These are phyloP conservation scores for Nelumbo lutea DNA, from an alignment of 164 flowering plant genomes.

Conservation along the genomic window DNA sequence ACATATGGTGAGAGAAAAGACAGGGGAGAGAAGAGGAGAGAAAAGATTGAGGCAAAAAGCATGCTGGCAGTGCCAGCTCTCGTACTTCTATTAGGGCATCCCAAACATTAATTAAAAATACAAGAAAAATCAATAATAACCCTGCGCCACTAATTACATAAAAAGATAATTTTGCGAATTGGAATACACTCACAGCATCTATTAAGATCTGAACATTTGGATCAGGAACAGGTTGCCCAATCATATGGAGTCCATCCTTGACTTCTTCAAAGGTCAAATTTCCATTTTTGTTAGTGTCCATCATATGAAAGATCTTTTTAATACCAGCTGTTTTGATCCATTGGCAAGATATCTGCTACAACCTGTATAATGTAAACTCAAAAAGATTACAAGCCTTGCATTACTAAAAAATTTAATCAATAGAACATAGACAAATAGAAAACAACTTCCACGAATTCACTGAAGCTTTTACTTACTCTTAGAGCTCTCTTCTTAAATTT, in stretches of 20 bases:
- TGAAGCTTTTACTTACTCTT: conserved; percentile 42
- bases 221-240: conserved; percentile 59
- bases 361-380: conserved; percentile 28
- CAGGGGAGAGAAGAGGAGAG: too few relatives aligned
- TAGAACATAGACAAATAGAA: background rate
- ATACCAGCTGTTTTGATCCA: conserved; percentile 53
- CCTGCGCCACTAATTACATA: too few relatives aligned
- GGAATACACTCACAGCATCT: conserved; percentile 57
- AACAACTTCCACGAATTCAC: background rate
- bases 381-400: background rate
- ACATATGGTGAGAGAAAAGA: too few relatives aligned
- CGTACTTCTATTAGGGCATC: too few relatives aligned
- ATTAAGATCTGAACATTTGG: conserved; percentile 59
- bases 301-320: conserved; percentile 51
- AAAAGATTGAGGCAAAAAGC: too few relatives aligned
- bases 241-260: conserved; percentile 45
- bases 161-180: background rate
- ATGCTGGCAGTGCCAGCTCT: too few relatives aligned
- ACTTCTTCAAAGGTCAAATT: conserved; percentile 62
- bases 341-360: conserved; percentile 71
- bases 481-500: conserved; percentile 85
- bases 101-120: too few relatives aligned
- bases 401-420: background rate
- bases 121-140: too few relatives aligned
- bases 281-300: conserved; percentile 91